Conservation (phyloP, 495 filamentous ascomycete species). For the Acidomyces sp. region DNA sequence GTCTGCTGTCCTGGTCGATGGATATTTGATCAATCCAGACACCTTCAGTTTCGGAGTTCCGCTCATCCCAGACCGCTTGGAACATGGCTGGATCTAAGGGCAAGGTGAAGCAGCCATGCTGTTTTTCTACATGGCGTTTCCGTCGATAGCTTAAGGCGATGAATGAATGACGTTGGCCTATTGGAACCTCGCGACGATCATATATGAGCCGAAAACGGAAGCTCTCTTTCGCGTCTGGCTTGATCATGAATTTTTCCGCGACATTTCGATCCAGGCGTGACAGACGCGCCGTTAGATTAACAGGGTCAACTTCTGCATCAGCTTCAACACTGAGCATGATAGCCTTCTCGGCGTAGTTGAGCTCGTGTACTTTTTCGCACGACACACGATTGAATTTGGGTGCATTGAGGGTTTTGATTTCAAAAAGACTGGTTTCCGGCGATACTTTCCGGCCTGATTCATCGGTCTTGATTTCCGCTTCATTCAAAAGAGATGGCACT, state of each 20-base stretch:
- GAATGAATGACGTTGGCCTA: slow-evolving; percentile 6
- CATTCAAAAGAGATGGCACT: not conserved
- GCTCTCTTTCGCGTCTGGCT: slow-evolving; percentile 12
- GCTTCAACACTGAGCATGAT: slow-evolving; percentile 8
- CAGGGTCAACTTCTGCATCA: slow-evolving; percentile 10
- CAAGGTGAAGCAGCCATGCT: slow-evolving; percentile 9
- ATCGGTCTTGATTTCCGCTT: not conserved
- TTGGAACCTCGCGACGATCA: not conserved
- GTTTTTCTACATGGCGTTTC: slow-evolving; percentile 12
- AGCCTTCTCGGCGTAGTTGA: slow-evolving; percentile 6
- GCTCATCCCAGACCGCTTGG: slow-evolving; percentile 17
- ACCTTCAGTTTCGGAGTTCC: slow-evolving; percentile 9
- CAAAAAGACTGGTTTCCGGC: too few relatives aligned
- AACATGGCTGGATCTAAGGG: slow-evolving; percentile 16
- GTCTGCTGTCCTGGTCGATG: slow-evolving; percentile 24
- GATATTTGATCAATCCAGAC: slow-evolving; percentile 24
- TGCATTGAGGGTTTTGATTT: too few relatives aligned
- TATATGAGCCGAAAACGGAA: slow-evolving; percentile 16
- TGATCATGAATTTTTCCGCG: slow-evolving; percentile 12
- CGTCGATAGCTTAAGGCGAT: slow-evolving; percentile 18
- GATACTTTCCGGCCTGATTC: too few relatives aligned
- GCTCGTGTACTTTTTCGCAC: slow-evolving; percentile 8
- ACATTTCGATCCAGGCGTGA: slow-evolving; percentile 5
- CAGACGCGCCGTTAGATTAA: slow-evolving; percentile 3
- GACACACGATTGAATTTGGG: slow-evolving; percentile 1